A percentile compares a stretch with the other conserved stretches of the same genome.
phyloP scores from a whole-genome alignment of 805 yeast species.

The Komagataella ulmi region DNA sequence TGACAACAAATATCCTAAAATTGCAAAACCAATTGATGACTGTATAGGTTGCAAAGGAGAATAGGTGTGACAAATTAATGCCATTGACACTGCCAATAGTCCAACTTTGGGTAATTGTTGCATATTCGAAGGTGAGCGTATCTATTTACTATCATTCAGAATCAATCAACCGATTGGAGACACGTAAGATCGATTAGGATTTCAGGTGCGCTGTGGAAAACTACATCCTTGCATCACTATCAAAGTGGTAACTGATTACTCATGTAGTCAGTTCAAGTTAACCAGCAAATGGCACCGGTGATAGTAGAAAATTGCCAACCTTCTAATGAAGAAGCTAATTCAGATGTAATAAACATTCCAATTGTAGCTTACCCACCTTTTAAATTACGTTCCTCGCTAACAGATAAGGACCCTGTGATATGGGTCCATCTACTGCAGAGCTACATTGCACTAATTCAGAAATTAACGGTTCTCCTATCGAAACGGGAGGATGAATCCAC shows the following conservation, averaged over 20 bases:
- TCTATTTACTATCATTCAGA: neutral
- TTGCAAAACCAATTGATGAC: constrained; percentile 53
- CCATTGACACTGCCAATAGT: constrained; percentile 4
- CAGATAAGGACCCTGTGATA: constrained; percentile 74
- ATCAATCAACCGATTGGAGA: neutral
- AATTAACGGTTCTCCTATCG: constrained; percentile 20
- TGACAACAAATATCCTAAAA: constrained; percentile 53
- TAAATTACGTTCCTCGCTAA: constrained; percentile 58
- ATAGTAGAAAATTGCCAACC: neutral
- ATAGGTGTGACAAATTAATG: constrained; percentile 7
- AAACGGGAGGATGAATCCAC: constrained; percentile 18
- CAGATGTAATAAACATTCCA: constrained; percentile 26
- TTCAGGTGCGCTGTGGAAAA: neutral
- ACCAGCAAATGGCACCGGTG: neutral
- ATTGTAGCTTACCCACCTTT: constrained; percentile 67
- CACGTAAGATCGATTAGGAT: neutral
- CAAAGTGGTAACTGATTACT: neutral
- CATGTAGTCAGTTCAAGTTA: neutral
- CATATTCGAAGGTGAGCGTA: neutral
- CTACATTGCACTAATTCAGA: constrained; percentile 40
- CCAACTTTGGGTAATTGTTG: neutral
- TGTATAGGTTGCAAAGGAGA: constrained; percentile 28
- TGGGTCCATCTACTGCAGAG: constrained; percentile 65
- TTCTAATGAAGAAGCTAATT: neutral
- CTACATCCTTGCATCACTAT: neutral